These are phyloP conservation scores for Erigeron canadensis DNA, from an alignment of 129 eudicot genomes.

Conservation along the genomic window DNA sequence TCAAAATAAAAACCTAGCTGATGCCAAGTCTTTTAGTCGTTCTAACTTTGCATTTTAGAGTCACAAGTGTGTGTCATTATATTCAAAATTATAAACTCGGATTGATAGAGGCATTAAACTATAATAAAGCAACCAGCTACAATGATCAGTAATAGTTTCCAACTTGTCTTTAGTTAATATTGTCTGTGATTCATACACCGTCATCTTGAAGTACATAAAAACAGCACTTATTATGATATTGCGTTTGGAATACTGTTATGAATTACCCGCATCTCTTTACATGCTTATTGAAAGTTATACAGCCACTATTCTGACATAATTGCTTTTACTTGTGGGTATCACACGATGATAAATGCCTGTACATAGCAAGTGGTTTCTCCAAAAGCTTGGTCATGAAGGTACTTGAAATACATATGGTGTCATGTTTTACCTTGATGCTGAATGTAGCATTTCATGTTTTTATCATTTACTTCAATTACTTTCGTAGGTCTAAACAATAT, in stretches of 20 bases:
- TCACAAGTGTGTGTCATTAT: neutral
- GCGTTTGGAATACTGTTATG: too few species aligned
- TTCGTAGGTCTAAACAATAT: slow-evolving; percentile 77
- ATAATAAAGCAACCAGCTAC: neutral
- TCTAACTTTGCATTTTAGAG: neutral
- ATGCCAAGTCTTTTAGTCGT: neutral
- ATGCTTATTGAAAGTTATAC: too few species aligned
- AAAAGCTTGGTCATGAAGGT: slow-evolving; percentile 94
- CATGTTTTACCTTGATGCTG: neutral
- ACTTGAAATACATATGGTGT: neutral
- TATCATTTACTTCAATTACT: slow-evolving; percentile 8
- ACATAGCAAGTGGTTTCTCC: slow-evolving; percentile 89
- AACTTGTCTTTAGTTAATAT: neutral
- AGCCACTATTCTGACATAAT: slow-evolving; percentile 10
- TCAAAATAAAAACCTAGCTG: neutral
- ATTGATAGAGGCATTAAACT: neutral
- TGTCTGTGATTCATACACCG: neutral
- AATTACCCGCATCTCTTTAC: too few species aligned
- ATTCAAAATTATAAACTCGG: neutral
- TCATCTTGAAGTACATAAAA: too few species aligned
- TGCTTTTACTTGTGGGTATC: slow-evolving; percentile 13
- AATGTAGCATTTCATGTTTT: slow-evolving; percentile 7
- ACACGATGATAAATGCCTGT: slow-evolving; percentile 15
- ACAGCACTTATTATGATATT: too few species aligned
- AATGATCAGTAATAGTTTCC: neutral